Evolutionary conservation across 164 flowering plant genomes (phyloP).

Genomic region (Chloranthus sessilifolius): DNA sequence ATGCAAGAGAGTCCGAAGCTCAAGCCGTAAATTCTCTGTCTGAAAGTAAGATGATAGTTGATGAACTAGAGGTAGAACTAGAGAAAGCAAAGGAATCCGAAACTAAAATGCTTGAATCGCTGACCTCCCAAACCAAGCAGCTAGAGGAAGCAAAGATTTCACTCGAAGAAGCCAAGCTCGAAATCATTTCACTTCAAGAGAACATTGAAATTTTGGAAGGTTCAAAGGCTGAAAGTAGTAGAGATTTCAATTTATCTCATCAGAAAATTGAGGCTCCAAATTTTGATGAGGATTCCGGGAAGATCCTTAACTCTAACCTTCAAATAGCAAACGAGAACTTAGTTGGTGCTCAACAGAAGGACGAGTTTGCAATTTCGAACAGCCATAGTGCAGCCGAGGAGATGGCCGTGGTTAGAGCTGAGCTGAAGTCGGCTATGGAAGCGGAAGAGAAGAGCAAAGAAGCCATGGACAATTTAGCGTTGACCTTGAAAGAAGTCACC

Average conservation of each 20-base stretch:
- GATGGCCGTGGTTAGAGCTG: constrained; percentile 34
- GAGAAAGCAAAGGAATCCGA: constrained; percentile 42
- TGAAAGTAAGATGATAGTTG: constrained; percentile 23
- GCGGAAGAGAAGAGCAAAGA: constrained; percentile 67
- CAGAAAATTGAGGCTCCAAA: constrained; percentile 11
- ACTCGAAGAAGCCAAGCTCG: constrained; percentile 56
- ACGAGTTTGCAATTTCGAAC: constrained; percentile 21
- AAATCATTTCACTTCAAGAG: constrained; percentile 27
- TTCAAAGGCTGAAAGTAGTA: constrained; percentile 1
- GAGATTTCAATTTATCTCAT: constrained; percentile 7
- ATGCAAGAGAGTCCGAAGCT: constrained; percentile 23
- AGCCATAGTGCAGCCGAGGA: constrained; percentile 27
- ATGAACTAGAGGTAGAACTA: constrained; percentile 34
- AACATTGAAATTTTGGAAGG: constrained; percentile 22
- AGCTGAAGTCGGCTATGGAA: constrained; percentile 48
- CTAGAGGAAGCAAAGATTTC: constrained; percentile 50
- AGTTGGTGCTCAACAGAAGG: constrained; percentile 24
- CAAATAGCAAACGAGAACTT: constrained; percentile 22
- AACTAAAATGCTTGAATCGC: constrained; percentile 28
- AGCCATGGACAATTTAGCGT: constrained; percentile 83
- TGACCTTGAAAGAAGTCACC: constrained; percentile 68
- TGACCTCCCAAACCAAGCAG: constrained; percentile 40
- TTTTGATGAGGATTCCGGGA: constrained; percentile 19
- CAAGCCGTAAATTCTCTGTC: constrained; percentile 12
- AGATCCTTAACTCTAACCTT: constrained; percentile 37